Evolutionary conservation across 805 yeast species (phyloP), one percentile per base, ranked within the genome.

Genomic region (Yarrowia hollandica): DNA sequence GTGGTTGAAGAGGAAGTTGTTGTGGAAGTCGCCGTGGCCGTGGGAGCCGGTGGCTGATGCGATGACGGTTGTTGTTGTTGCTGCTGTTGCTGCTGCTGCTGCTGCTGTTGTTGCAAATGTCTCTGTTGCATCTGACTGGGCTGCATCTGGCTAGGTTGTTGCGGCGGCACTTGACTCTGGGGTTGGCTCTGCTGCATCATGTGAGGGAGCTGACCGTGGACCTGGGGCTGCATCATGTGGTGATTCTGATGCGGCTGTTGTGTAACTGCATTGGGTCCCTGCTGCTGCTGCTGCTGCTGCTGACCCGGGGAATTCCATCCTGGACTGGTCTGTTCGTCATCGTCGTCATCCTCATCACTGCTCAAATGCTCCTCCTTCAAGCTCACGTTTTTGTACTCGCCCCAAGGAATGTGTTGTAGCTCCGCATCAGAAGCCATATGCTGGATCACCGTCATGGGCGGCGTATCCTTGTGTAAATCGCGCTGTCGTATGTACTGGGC

Each of bases 401-500:
- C 50, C 48, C 59, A 39, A 5, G 59, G 50, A 6, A 39, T 21
- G 14, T 41, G 48, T 30, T 30, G 39, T 15, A 52, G 26, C 18
- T 52, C 44, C 2, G 58, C 11, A 26, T 52, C 58, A 0, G 44
- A 7, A 6, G 58, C 58, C 58, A 52, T 52, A 10, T 52, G 48
- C 52, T 55, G 59, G 30, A 39, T 55, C 39, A 33, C 50, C 19
- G 38, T 23, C 48, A 39, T 55, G 37, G 50, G 50, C 19, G 30
- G 31, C 14, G 59, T 55, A 30, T 55, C 39, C 16, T 30, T 55
- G 18, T 30, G 48, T 15, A 55, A 31, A 23, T 55, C 39, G 10
- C 50, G 19, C 18, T 41, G 50, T 5, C 1, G 91, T 86, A 23
- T 26, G 23, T 33, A 38, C 25, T 23, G 65, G n/a, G 64, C 30